Evolutionary conservation across 1,284 basidiomycete species (phyloP), one percentile per base, ranked within the genome.

Genomic region (Ustilago tritici): DNA sequence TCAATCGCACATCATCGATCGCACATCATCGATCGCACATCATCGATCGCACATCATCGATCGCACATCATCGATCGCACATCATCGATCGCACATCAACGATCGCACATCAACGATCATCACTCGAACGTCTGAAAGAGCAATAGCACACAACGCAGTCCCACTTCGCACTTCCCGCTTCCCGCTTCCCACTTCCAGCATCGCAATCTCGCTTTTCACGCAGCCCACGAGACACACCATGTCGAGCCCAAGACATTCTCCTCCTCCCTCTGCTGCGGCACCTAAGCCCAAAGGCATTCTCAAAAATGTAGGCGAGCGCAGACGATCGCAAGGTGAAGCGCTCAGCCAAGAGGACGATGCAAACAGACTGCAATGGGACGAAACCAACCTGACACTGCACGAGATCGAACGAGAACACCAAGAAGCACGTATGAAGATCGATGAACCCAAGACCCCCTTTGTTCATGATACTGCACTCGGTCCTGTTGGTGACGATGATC

Each of bases 381-480:
- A 86, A 61, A 58, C 76, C 49, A 86, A 86, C 54, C 69, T 86
- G 40, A 79, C 83, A 31, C 65, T 84, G 23, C 82, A 86, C 74
- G 79, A 86, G 60, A 78, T 83, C 53, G 78, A 85, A 55, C 73
- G 81, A 15, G 83, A 84, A 41, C 75, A 78, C 49, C 73, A 79
- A 58, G 81, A 69, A 34, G 72, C 82, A 31, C 75, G 84, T n/a
- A 86, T 86, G 84, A 84, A 76, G 58, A 84, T 86, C 52, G 84
- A 86, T 56, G 84, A 86, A 70, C 84, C 84, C 58, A 86, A 86
- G 69, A 86, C 84, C 4, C 84, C 84, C 15, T 86, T 86, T 46
- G 84, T 86, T n/a, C 75, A 78, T 15, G 76, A 78, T 50, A 70
- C 79, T 6, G 65, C 65, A 47, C 63, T 80, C 9, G 78, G 74